A percentile compares a stretch with the other conserved stretches of the same genome.
Evolutionary conservation across 2,329 filamentous ascomycete species (phyloP).

Genomic region (Venturia nashicola): DNA sequence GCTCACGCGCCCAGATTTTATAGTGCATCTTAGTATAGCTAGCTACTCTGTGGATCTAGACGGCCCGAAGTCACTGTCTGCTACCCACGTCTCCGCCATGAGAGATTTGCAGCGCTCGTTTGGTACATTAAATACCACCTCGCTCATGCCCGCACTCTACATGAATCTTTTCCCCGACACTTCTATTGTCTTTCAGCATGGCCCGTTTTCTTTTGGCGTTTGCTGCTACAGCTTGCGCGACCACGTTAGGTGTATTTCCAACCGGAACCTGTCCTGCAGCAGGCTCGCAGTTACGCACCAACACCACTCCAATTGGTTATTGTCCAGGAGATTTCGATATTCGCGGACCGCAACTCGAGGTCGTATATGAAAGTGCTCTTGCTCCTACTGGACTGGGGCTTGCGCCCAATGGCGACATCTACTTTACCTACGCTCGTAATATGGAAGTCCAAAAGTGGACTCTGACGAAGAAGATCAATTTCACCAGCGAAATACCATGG

Average conservation of each 20-base stretch:
- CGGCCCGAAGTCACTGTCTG: too few relatives aligned
- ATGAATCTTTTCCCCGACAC: too few relatives aligned
- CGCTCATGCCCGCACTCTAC: too few relatives aligned
- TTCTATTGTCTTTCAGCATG: not conserved
- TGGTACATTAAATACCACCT: too few relatives aligned
- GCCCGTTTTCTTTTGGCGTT: not conserved
- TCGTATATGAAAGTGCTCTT: not conserved
- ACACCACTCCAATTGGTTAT: not conserved
- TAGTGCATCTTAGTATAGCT: too few relatives aligned
- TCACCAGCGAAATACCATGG: constrained; percentile 25
- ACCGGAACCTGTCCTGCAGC: not conserved
- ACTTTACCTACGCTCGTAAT: constrained; percentile 32
- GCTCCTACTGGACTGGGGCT: not conserved
- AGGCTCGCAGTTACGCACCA: not conserved
- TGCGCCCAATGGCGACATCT: constrained; percentile 16
- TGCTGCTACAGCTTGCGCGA: not conserved
- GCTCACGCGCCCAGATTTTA: too few relatives aligned
- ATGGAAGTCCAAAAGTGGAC: constrained; percentile 24
- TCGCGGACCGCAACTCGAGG: not conserved
- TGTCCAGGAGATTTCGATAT: not conserved
- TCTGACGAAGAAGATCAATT: constrained; percentile 26
- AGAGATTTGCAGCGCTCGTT: too few relatives aligned
- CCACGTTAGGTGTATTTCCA: not conserved
- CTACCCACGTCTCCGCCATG: too few relatives aligned
- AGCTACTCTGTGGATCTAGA: too few relatives aligned